These are phyloP conservation scores for Neurospora sublineolata DNA, from an alignment of 495 filamentous ascomycete genomes.

Conservation along the genomic window DNA sequence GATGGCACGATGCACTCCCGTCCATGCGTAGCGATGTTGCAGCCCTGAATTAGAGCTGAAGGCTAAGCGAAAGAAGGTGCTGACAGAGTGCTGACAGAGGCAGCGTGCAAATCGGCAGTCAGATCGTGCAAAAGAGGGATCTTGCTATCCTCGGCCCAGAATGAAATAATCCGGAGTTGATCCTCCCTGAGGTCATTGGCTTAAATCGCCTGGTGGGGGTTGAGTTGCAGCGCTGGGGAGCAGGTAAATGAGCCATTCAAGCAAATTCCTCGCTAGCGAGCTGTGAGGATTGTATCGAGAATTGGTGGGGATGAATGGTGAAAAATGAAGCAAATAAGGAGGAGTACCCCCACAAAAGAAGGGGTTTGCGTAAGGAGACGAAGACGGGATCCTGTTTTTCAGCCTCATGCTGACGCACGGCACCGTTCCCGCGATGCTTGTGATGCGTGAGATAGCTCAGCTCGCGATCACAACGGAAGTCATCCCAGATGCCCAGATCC, in stretches of 20 bases:
- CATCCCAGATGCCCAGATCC: not conserved
- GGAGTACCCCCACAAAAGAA: not conserved
- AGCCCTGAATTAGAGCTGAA: not conserved
- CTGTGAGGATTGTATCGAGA: too few species aligned
- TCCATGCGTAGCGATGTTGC: not conserved
- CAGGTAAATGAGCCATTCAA: not conserved
- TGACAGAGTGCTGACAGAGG: not conserved
- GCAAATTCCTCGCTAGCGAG: not conserved
- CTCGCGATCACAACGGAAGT: not conserved
- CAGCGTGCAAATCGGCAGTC: not conserved
- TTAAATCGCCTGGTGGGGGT: not conserved
- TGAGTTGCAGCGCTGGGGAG: not conserved
- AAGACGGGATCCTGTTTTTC: not conserved
- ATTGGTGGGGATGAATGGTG: not conserved
- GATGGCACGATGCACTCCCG: not conserved
- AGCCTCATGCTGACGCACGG: not conserved
- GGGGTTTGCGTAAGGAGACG: not conserved
- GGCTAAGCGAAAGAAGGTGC: not conserved
- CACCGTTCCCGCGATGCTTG: not conserved
- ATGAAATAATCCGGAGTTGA: not conserved
- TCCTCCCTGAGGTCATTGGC: not conserved
- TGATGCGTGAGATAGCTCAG: not conserved
- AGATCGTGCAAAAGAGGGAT: not conserved
- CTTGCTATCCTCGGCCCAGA: not conserved
- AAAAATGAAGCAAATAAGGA: not conserved